Conservation (phyloP, 257 asterid genomes). For the Thymus quinquecostatus region DNA sequence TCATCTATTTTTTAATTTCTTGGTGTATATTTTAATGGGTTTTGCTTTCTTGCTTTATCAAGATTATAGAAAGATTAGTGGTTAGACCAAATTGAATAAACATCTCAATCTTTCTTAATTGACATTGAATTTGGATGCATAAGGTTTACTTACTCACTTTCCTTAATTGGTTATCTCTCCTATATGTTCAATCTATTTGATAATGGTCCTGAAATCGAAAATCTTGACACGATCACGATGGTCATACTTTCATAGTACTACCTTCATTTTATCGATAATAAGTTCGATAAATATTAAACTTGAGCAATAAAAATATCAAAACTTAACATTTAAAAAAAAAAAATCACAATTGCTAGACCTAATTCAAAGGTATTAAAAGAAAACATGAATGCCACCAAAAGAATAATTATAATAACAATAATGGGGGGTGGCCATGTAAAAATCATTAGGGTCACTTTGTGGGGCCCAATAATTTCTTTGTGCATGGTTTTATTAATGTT, state of each 20-base stretch:
- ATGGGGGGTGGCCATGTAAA: constrained; percentile 31
- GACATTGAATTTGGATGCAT: not conserved
- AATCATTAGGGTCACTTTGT: constrained; percentile 43
- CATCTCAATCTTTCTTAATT: not conserved
- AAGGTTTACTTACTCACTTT: not conserved
- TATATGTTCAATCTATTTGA: no score
- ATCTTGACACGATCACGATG: no score
- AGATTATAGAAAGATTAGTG: not conserved
- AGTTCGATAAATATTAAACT: no score
- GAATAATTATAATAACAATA: constrained; percentile 25
- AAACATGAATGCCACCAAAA: constrained; percentile 10
- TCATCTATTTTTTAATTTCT: not conserved
- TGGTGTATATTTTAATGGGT: not conserved
- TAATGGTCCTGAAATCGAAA: no score
- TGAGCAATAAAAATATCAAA: not conserved
- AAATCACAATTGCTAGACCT: not conserved
- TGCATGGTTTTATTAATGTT: constrained; percentile 30
- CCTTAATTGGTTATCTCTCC: not conserved
- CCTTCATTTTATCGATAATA: no score
- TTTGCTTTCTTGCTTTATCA: not conserved
- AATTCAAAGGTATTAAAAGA: constrained; percentile 22
- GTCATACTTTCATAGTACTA: no score
- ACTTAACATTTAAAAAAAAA: not conserved
- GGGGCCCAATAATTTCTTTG: constrained; percentile 26
- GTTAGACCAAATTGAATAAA: not conserved